Conservation (phyloP, 179 eudicot species). For the Corrigiola litoralis region DNA sequence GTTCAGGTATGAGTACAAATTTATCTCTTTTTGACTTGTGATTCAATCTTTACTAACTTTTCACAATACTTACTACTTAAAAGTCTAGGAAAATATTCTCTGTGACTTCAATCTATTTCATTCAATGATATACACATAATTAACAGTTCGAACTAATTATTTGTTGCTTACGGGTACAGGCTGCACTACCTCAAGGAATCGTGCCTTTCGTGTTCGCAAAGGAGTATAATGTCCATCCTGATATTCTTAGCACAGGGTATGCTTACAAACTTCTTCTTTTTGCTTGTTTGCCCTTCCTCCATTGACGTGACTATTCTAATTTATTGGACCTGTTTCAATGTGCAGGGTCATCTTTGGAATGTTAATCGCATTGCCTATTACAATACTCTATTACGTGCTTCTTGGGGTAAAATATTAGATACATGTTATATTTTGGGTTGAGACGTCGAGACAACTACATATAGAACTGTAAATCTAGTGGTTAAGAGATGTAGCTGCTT, state of each 20-base stretch:
- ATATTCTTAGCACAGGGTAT: conserved; percentile 92
- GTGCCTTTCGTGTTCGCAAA: conserved; percentile 92
- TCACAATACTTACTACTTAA: too few species aligned
- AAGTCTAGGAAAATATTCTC: too few species aligned
- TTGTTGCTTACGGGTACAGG: conserved; percentile 31
- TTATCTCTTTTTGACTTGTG: neutral
- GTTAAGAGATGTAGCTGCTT: conserved; percentile 7
- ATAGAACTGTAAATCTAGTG: conserved; percentile 21
- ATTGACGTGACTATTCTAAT: neutral
- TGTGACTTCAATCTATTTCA: too few species aligned
- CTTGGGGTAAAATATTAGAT: conserved; percentile 49
- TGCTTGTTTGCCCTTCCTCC: neutral
- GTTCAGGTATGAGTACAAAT: conserved; percentile 54
- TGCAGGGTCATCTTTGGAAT: conserved; percentile 98
- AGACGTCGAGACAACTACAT: neutral
- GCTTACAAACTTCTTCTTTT: neutral
- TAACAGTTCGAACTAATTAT: too few species aligned
- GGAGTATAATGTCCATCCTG: conserved; percentile 94
- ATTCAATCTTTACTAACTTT: neutral
- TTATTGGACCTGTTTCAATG: neutral
- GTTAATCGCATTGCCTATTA: conserved; percentile 90
- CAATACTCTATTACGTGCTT: conserved; percentile 82
- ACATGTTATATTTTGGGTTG: neutral
- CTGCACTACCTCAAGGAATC: conserved; percentile 97
- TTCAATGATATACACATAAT: too few species aligned